Base-by-base conservation (phyloP, 2,329 filamentous ascomycete species). In the Sporothrix inflata region DNA sequence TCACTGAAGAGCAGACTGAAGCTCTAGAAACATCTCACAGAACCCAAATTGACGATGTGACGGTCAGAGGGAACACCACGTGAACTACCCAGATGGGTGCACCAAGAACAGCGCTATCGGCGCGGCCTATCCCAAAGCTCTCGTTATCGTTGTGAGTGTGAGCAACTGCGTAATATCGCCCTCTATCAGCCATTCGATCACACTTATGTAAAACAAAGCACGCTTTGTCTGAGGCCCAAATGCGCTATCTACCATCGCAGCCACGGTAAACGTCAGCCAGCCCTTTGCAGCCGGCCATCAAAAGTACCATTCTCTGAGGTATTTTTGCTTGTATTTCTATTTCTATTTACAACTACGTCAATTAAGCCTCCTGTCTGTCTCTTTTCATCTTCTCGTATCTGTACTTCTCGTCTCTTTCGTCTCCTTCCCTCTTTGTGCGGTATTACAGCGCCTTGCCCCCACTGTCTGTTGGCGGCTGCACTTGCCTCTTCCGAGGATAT, bases 401-500 rank as follows among this genome's bases (percentile, higher is more conserved):
- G 40, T 14, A 11, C 12, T 4, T 12, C n/a, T 16, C 27, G 19
- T 7, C 34, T 11, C 19, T 27, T 24, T 65, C 19, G 34, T 45
- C 60, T 63, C 34, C 19, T 45, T 27, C 38, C 12, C 38, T 45
- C 53, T 19, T 57, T 34, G 53, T 38, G 19, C 27, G 53, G 8
- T 6, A n/a, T 61, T 38, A 38, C 30, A 19, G 30, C 55, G 34
- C 5, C 1, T 11, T n/a, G 42, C 14, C 42, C 42, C 42, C 61
- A 47, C n/a, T 47, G 40, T n/a, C 57, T 34, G n/a, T 14, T 55
- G 55, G 47, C 57, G 65, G 24, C 49, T 60, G 71, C 60, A 42
- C 67, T 40, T 72, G 57, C 70, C 63, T 34, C 66, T 66, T 67
- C 61, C 70, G 70, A 67, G 70, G 70, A 63, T 71, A 67, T 40